A percentile compares a stretch with the other conserved stretches of the same genome.
Conservation (phyloP, 768 basidiomycete species). For the Kwoniella mangroviensis region DNA sequence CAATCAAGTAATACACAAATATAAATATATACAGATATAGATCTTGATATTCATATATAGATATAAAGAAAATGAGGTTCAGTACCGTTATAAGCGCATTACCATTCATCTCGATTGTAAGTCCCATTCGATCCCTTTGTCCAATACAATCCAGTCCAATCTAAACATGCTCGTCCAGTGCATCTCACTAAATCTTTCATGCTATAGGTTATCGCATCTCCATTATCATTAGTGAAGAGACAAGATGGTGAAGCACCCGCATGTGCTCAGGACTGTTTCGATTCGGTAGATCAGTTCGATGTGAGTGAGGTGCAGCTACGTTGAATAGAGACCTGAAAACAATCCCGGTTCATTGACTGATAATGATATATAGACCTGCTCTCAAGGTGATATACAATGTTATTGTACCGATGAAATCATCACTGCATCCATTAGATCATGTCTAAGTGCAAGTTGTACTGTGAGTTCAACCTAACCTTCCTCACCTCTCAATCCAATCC, state of each 20-base stretch:
- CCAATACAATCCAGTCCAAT: too few relatives aligned
- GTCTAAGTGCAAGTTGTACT: slow-evolving; percentile 26
- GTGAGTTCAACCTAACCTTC: slow-evolving; percentile 9
- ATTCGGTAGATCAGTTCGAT: slow-evolving; percentile 17
- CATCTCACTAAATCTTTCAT: too few relatives aligned
- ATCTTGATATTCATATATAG: not conserved
- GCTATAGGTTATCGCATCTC: slow-evolving; percentile 15
- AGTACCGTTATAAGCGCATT: not conserved
- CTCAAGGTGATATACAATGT: slow-evolving; percentile 26
- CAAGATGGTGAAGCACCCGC: slow-evolving; percentile 16
- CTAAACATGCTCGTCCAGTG: too few relatives aligned
- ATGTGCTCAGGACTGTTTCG: slow-evolving; percentile 21
- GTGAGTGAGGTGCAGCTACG: not conserved
- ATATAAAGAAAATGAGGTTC: not conserved
- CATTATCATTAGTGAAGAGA: slow-evolving; percentile 4
- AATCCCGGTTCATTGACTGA: not conserved
- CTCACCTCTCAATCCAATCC: too few relatives aligned
- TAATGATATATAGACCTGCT: slow-evolving; percentile 4
- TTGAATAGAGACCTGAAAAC: not conserved
- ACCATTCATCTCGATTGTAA: slow-evolving; percentile 2
- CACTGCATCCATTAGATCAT: slow-evolving; percentile 27
- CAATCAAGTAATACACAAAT: too few relatives aligned
- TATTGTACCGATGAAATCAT: slow-evolving; percentile 23
- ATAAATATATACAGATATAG: not conserved
- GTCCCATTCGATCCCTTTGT: not conserved